A percentile compares a stretch with the other conserved stretches of the same genome.
Conservation (phyloP, 2,329 filamentous ascomycete species). For the Colletotrichum sp. region DNA sequence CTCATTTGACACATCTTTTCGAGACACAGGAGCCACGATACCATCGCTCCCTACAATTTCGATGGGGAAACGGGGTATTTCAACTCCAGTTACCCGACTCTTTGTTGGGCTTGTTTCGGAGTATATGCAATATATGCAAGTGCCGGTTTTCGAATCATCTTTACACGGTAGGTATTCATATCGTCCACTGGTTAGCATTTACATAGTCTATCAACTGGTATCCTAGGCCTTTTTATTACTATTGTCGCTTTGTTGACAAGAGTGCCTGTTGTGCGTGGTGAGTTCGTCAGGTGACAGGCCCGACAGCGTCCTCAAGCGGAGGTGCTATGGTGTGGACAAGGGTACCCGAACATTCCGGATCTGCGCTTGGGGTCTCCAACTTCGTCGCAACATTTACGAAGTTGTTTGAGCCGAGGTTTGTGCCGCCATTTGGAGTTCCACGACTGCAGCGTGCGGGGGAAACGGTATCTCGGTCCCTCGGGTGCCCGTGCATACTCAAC, state of each 20-base stretch:
- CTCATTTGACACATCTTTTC: background rate
- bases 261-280: background rate
- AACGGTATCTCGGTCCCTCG: background rate
- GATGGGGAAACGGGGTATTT: background rate
- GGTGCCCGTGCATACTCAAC: background rate
- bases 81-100: background rate
- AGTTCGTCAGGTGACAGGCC: background rate
- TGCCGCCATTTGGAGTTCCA: background rate
- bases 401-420: background rate
- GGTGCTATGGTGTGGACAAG: background rate
- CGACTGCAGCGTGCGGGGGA: background rate
- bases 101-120: background rate
- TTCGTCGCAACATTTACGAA: background rate
- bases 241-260: background rate
- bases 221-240: background rate
- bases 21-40: background rate
- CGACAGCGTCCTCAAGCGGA: background rate
- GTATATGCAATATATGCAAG: accelerated
- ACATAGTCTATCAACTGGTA: background rate
- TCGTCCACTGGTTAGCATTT: background rate
- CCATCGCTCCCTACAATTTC: accelerated
- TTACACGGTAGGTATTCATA: background rate
- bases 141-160: background rate
- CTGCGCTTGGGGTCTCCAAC: background rate
- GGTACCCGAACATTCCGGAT: background rate